These are phyloP conservation scores for Colletotrichum neosansevieriae DNA, from an alignment of 2,329 filamentous ascomycete genomes.

Conservation along the genomic window DNA sequence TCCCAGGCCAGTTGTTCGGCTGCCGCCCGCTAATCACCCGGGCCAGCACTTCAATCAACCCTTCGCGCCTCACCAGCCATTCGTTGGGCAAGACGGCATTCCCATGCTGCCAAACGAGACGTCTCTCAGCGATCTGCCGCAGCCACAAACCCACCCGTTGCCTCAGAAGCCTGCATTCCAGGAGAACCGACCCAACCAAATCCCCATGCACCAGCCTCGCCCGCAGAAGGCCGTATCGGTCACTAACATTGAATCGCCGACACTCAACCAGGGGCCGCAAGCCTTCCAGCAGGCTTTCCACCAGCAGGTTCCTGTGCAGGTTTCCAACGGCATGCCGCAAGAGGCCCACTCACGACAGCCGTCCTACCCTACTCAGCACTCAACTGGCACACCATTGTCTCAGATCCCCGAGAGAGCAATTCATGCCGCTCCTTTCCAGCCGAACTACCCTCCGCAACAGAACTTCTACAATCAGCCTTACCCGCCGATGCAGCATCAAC, in stretches of 20 bases:
- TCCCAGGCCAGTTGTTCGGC: conserved; percentile 80
- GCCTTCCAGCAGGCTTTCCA: conserved; percentile 94
- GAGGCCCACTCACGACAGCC: conserved; percentile 74
- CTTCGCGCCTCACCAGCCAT: conserved; percentile 43
- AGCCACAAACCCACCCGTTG: conserved; percentile 69
- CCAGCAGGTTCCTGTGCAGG: conserved; percentile 88
- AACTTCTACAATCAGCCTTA: conserved; percentile 71
- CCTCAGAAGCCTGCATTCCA: conserved; percentile 70
- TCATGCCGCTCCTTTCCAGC: conserved; percentile 91
- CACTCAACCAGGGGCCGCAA: conserved; percentile 71
- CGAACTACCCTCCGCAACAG: conserved; percentile 72
- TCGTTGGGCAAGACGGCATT: conserved; percentile 26
- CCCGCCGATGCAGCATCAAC: conserved; percentile 66
- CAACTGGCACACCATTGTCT: conserved; percentile 83
- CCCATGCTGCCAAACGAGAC: conserved; percentile 46
- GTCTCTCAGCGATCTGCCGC: conserved; percentile 65
- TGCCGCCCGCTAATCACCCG: conserved; percentile 72
- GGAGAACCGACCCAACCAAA: conserved; percentile 64
- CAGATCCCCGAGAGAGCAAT: conserved; percentile 94
- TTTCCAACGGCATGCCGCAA: conserved; percentile 68
- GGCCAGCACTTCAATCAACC: not conserved
- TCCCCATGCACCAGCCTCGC: conserved; percentile 92
- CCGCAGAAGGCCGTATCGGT: conserved; percentile 96
- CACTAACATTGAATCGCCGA: conserved; percentile 90
- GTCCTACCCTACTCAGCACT: conserved; percentile 77